phyloP scores from a whole-genome alignment of 208 protist species.

The Histomonas meleagridis region DNA sequence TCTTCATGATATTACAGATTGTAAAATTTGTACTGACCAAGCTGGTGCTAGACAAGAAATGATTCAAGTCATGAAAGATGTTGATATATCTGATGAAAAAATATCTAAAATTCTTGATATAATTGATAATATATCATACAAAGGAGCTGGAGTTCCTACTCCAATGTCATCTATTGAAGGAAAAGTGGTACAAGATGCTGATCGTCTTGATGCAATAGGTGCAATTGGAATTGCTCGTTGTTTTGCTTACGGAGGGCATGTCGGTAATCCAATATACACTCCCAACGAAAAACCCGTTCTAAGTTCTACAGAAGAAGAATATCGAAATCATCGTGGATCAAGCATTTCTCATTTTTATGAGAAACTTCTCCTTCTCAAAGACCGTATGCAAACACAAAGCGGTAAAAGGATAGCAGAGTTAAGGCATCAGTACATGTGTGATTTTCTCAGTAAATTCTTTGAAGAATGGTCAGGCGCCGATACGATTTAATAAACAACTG shows the following conservation, averaged over 20 bases:
- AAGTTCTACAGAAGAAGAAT: neutral
- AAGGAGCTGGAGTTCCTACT: neutral
- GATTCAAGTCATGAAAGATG: neutral
- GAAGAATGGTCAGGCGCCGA: neutral
- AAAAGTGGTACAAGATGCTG: constrained; percentile 43
- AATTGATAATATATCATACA: neutral
- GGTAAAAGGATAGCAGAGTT: neutral
- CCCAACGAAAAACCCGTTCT: neutral
- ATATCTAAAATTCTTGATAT: neutral
- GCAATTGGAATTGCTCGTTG: constrained; percentile 47
- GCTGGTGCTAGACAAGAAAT: neutral
- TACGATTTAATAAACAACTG: no score
- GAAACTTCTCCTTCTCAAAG: constrained; percentile 41
- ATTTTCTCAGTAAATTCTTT: neutral
- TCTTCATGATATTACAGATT: constrained; percentile 1
- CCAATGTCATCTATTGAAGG: constrained; percentile 13
- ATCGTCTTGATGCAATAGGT: constrained; percentile 49
- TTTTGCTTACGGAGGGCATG: constrained; percentile 39
- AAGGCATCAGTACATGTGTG: neutral
- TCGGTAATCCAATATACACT: constrained; percentile 9
- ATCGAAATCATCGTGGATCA: constrained; percentile 24
- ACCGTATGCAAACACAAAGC: constrained; percentile 36
- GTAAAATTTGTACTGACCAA: neutral
- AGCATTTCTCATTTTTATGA: constrained; percentile 46
- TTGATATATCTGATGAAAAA: neutral